phyloP scores from a whole-genome alignment of 306 rosid genomes.

The Quercus robur region DNA sequence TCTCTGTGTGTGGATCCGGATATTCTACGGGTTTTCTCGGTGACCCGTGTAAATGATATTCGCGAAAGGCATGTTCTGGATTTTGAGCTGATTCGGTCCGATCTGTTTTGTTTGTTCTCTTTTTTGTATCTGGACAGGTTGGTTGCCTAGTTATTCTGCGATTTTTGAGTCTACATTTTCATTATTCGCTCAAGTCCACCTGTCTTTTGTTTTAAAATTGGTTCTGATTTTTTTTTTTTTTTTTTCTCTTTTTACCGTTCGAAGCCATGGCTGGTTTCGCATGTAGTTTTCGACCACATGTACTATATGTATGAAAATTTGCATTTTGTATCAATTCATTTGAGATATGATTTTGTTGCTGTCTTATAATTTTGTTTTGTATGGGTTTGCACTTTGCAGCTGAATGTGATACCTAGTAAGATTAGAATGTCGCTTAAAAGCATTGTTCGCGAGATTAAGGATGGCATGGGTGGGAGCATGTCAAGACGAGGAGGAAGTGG shows the following conservation, averaged over 20 bases:
- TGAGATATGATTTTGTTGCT: too few relatives aligned
- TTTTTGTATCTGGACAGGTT: slow-evolving; percentile 31
- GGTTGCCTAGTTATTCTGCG: slow-evolving; percentile 11
- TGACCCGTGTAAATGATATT: slow-evolving; percentile 8
- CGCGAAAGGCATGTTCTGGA: background rate
- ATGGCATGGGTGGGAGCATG: slow-evolving; percentile 65
- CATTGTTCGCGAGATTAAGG: slow-evolving; percentile 66
- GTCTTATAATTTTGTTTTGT: too few relatives aligned
- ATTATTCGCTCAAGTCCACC: background rate
- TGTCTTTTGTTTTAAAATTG: too few relatives aligned
- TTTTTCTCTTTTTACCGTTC: too few relatives aligned
- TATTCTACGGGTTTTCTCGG: slow-evolving; percentile 10
- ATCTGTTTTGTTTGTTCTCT: slow-evolving; percentile 18
- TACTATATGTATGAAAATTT: too few relatives aligned
- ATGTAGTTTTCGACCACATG: background rate
- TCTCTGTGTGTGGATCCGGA: slow-evolving; percentile 29
- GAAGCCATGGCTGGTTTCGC: background rate
- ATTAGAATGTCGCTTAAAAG: slow-evolving; percentile 63
- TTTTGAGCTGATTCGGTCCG: slow-evolving; percentile 18
- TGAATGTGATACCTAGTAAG: slow-evolving; percentile 8
- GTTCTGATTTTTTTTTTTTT: too few relatives aligned
- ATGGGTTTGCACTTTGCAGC: too few relatives aligned
- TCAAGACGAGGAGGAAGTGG: slow-evolving; percentile 54
- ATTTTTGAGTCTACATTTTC: slow-evolving; percentile 19
- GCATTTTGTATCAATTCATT: too few relatives aligned